phyloP scores from a whole-genome alignment of 116 monocot genomes.

The Iris pallida region DNA sequence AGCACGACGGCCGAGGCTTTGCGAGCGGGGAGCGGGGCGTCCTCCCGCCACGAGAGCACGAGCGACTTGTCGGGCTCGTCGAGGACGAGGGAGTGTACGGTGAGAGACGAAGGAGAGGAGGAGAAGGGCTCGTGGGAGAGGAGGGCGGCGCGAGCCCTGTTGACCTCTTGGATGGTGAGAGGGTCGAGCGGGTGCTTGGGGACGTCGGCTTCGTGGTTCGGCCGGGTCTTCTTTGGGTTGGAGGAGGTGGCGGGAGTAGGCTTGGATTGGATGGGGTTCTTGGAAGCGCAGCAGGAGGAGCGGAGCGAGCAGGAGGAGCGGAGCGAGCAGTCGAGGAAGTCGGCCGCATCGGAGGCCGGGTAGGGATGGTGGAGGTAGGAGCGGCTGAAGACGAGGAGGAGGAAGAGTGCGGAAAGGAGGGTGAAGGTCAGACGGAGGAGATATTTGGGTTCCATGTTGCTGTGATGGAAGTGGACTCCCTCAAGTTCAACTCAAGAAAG shows the following conservation, averaged over 20 bases:
- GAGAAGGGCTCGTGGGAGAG: slow-evolving; percentile 46
- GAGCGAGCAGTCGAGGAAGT: background rate
- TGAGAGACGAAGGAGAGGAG: slow-evolving; percentile 50
- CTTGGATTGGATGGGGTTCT: background rate
- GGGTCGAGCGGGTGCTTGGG: slow-evolving; percentile 71
- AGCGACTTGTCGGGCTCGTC: slow-evolving; percentile 50
- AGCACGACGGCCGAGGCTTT: slow-evolving; percentile 34
- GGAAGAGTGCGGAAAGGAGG: slow-evolving; percentile 3
- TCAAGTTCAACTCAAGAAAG: no score
- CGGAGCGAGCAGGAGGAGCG: slow-evolving; percentile 3
- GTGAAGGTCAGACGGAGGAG: background rate
- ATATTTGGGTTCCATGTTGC: background rate
- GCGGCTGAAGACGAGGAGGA: slow-evolving; percentile 16
- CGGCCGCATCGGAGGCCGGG: background rate
- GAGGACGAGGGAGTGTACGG: slow-evolving; percentile 63
- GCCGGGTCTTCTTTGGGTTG: background rate
- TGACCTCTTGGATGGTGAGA: slow-evolving; percentile 47
- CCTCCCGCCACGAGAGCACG: slow-evolving; percentile 31
- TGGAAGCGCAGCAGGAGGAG: background rate
- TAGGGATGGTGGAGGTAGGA: slow-evolving; percentile 2
- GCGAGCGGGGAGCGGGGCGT: slow-evolving; percentile 29
- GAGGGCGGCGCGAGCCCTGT: slow-evolving; percentile 36
- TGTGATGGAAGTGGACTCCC: no score
- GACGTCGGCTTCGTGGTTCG: slow-evolving; percentile 12
- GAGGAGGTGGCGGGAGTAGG: background rate